Conservation (phyloP, 768 basidiomycete genomes). For the Dentipellis fragilis region DNA sequence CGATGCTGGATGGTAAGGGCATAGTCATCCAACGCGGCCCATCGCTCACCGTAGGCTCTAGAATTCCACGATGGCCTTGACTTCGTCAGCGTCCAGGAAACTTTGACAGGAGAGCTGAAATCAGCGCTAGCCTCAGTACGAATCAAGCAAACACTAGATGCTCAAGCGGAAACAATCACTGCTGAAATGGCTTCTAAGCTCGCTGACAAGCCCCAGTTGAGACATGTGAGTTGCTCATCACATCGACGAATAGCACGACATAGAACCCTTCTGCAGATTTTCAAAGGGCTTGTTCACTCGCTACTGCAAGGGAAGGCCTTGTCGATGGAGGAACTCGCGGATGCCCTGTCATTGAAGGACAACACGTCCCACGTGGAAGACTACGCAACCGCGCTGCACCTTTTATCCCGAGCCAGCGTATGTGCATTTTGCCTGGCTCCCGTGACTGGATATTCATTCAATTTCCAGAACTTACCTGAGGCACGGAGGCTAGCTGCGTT, state of each 20-base stretch:
- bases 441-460: neutral
- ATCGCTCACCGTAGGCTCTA: conserved; percentile 20
- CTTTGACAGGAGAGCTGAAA: conserved; percentile 54
- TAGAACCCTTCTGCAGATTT: conserved; percentile 33
- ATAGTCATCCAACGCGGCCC: neutral
- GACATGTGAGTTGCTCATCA: no score
- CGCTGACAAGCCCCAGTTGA: conserved; percentile 38
- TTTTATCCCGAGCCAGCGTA: conserved; percentile 50
- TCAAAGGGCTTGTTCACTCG: conserved; percentile 57
- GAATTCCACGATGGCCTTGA: conserved; percentile 84
- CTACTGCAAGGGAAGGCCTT: conserved; percentile 69
- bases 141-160: conserved; percentile 55
- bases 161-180: conserved; percentile 54
- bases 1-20: conserved; percentile 47
- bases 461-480: conserved; percentile 53
- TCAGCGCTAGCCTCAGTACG: conserved; percentile 36
- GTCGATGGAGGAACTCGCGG: conserved; percentile 70
- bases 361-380: conserved; percentile 51
- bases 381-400: conserved; percentile 57
- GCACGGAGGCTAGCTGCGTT: conserved; percentile 60
- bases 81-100: conserved; percentile 76
- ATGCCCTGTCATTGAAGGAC: conserved; percentile 80
- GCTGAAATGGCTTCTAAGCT: conserved; percentile 40
- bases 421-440: conserved; percentile 7
- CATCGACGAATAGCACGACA: no score